Evolutionary conservation across 2,329 filamentous ascomycete genomes (phyloP), one percentile per base, ranked within the genome.

Genomic region (Sclerotinia trifoliorum): DNA sequence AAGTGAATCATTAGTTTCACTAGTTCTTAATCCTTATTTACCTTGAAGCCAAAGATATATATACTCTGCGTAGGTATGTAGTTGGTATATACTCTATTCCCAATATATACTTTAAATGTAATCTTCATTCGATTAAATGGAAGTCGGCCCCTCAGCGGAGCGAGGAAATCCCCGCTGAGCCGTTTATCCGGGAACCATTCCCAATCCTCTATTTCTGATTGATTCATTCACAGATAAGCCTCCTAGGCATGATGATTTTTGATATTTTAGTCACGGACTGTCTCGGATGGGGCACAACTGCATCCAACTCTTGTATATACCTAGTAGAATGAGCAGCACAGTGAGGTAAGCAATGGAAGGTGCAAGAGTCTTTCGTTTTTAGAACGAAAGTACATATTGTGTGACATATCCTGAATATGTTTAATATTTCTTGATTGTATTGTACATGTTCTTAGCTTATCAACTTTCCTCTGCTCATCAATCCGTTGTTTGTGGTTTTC

Each of bases 331-430:
- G 35, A 39, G 10, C 35, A 39, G 35, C 6, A 13, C 35, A 39
- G 49, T 52, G 49, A 52, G 49, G n/a, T 52, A 52, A 52, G 49
- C 49, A 52, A 17, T 42, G 13, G 39, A 42, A 60, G 56, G 39
- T 39, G 24, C 42, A 46, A 21, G 56, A 29, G 24, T 46, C n/a
- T 26, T 3, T 42, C 13, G 35, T 24, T 44, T 42, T 26, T 5
- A 51, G n/a, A 26, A 52, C 6, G n/a, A 11, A 13, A n/a, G 55
- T 42, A 39, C 32, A 39, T 57, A 24, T 39, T 24, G 5, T 24
- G n/a, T 39, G 35, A 57, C 32, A 35, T 44, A 57, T 42, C n/a
- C 35, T 57, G 26, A 17, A 57, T 42, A 11, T 42, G n/a, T n/a
- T 57, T 35, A 24, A 5, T 3, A 46, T 44, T 46, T 58, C 17